Conservation (phyloP, 108 stramenopile species). For the Stephanodiscus triporus region DNA sequence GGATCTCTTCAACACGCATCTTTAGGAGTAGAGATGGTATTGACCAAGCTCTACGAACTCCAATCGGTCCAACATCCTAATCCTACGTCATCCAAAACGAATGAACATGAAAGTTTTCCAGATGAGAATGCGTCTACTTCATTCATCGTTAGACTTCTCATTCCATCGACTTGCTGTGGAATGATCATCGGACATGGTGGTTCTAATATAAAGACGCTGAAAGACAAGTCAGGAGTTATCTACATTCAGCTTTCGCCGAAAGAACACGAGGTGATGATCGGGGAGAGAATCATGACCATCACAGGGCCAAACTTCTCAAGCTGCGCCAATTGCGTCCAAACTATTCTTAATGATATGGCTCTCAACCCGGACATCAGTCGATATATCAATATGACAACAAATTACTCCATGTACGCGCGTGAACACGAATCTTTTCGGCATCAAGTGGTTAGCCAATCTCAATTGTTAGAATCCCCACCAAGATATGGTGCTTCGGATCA, state of each 20-base stretch:
- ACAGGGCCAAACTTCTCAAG: conserved; percentile 59
- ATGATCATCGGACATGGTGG: conserved; percentile 86
- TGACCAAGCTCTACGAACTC: conserved; percentile 59
- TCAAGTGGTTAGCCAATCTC: neutral
- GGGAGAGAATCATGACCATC: conserved; percentile 76
- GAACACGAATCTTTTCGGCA: conserved; percentile 2
- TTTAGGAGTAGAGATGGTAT: conserved; percentile 58
- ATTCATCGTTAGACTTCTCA: conserved; percentile 76
- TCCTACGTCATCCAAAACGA: neutral
- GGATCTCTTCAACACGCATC: conserved; percentile 67
- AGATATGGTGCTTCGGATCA: neutral
- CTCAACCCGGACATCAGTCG: conserved; percentile 72
- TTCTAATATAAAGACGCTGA: conserved; percentile 76
- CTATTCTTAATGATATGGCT: conserved; percentile 69
- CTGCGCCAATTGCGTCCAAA: conserved; percentile 53
- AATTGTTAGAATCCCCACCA: conserved; percentile 3
- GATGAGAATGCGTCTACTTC: conserved; percentile 2
- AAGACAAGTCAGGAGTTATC: conserved; percentile 68
- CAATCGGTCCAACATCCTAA: conserved; percentile 50
- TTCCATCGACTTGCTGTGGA: conserved; percentile 76
- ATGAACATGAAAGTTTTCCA: conserved; percentile 27
- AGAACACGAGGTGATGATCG: conserved; percentile 39
- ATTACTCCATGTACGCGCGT: conserved; percentile 54
- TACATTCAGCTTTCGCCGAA: conserved; percentile 76
- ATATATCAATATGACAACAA: conserved; percentile 84